Base-by-base conservation (phyloP, 495 filamentous ascomycete species). In the Extremus antarcticus region DNA sequence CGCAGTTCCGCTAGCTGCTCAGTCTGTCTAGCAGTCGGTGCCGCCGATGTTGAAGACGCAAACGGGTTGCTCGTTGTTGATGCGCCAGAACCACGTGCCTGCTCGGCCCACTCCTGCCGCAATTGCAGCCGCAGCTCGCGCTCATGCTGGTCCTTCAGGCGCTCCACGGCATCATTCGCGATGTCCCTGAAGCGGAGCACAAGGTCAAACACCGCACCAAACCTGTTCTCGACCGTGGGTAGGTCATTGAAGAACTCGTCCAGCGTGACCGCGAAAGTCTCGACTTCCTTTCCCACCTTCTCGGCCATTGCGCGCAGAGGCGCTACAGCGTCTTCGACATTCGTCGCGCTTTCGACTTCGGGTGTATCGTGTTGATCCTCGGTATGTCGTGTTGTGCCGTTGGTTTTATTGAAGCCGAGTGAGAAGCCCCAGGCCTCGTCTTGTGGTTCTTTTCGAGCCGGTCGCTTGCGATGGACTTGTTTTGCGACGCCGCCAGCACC, bases 1-100 rank as follows among this genome's bases (percentile, higher is more conserved):
- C 74, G 70, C 25, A 85, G 62, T 45, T 90, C 85, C 47, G 82
- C 46, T 16, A 67, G 61, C 25, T 50, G 46, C 11, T 46, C 52
- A 13, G 53, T 49, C 53, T 59, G 62, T 20, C 43, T 50, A 1
- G 32, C 50, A n/a, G 20, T 35, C 22, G 58, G 38, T 1, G 35
- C 43, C 8, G 48, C 49, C 16, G 10, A 19, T 7, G 20, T 9
- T 11, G 9, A 3, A 9, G 47, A 3, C 3, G 9, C 20, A 10
- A 47, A 21, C 15, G n/a, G 53, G 7, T 11, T 35, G 4, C 15
- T 25, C 7, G 25, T 24, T 16, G 19, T 41, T 4, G 55, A 25
- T 8, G 11, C 13, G 10, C 15, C 35, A 2, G 53, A 47, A 2
- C 43, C 8, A 17, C 24, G 47, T 50, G 48, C 51, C 46, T 38